Evolutionary conservation across 2,329 filamentous ascomycete species (phyloP).

Genomic region (Uncinocarpus reesii): DNA sequence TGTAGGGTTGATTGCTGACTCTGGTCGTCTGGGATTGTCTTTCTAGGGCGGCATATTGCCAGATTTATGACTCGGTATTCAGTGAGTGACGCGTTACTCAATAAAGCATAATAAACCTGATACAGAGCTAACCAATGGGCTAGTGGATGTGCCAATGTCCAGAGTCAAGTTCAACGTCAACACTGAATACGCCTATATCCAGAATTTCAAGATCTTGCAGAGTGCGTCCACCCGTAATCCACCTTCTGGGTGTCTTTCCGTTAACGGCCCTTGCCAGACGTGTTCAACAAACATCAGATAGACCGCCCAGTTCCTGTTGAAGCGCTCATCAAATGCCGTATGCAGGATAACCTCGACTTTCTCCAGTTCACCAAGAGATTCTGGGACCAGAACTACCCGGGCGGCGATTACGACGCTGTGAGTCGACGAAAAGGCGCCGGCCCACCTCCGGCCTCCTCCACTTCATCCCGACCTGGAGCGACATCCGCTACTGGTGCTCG

Average conservation of each 20-base stretch:
- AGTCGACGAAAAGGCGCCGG: constrained; percentile 69
- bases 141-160: constrained; percentile 82
- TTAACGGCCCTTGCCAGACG: constrained; percentile 40
- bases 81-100: constrained; percentile 38
- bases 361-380: constrained; percentile 93
- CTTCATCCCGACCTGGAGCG: constrained; percentile 42
- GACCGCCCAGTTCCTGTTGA: constrained; percentile 86
- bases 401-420: constrained; percentile 91
- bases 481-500: constrained; percentile 41
- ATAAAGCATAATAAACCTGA: not conserved
- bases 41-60: constrained; percentile 78
- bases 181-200: constrained; percentile 90
- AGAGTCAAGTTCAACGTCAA: constrained; percentile 98
- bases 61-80: constrained; percentile 98
- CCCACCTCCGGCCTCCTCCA: constrained; percentile 44
- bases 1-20: constrained; percentile 9
- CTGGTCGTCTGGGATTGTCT: constrained; percentile 12
- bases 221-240: constrained; percentile 49
- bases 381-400: constrained; percentile 97
- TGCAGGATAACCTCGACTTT: constrained; percentile 99
- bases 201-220: constrained; percentile 97
- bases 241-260: not conserved
- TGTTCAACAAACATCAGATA: constrained; percentile 74
- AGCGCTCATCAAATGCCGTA: constrained; percentile 90
- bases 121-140: constrained; percentile 3